Evolutionary conservation across 306 rosid genomes (phyloP).

Genomic region (Lagenaria siceraria): DNA sequence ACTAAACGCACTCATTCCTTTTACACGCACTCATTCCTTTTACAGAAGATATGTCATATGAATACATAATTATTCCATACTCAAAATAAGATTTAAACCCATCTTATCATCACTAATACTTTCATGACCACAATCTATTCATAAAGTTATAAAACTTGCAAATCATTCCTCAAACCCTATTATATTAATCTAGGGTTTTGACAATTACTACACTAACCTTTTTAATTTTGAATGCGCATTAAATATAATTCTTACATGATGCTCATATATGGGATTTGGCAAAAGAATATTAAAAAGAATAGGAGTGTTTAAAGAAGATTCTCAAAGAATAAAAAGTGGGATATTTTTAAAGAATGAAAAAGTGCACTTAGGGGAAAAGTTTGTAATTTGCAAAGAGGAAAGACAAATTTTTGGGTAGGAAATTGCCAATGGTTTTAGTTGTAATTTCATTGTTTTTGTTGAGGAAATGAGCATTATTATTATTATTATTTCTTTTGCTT

Average conservation of each 20-base stretch:
- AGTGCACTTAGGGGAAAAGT: background rate
- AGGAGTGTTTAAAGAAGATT: background rate
- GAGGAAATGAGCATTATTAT: background rate
- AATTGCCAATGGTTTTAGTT: background rate
- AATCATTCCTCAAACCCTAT: background rate
- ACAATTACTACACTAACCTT: too few relatives aligned
- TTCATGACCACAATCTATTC: too few relatives aligned
- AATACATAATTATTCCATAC: too few relatives aligned
- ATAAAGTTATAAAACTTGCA: background rate
- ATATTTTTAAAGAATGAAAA: background rate
- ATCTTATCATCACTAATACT: background rate
- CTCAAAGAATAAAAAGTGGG: slow-evolving; percentile 1
- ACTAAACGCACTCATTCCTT: too few relatives aligned
- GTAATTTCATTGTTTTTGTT: background rate
- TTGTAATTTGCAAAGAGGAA: background rate
- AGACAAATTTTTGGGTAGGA: background rate
- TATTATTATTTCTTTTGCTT: background rate
- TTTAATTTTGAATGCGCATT: background rate
- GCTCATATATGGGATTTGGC: background rate
- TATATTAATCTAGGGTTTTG: background rate
- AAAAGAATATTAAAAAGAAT: background rate
- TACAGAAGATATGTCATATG: too few relatives aligned
- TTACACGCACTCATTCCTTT: too few relatives aligned
- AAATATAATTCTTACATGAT: background rate
- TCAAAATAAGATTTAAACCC: background rate